phyloP scores from a whole-genome alignment of 2,329 filamentous ascomycete genomes.

The Mollisia scopiformis region DNA sequence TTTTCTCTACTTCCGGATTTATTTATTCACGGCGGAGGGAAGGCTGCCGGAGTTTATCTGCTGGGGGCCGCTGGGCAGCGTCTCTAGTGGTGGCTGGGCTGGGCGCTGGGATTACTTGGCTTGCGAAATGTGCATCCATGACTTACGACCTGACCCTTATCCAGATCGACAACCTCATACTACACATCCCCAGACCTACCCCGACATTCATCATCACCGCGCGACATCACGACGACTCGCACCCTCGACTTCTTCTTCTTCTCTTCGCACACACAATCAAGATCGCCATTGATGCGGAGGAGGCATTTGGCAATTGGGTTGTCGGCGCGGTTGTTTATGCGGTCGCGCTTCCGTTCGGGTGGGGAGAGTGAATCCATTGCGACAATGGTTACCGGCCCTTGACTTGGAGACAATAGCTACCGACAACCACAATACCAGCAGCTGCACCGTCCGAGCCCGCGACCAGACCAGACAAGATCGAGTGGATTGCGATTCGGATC shows the following conservation, averaged over 20 bases:
- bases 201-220: not conserved
- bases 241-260: no score
- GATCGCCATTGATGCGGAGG: not conserved
- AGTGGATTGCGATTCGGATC: not conserved
- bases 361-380: slow-evolving; percentile 2
- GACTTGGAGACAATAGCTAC: slow-evolving; percentile 1
- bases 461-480: not conserved
- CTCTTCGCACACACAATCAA: not conserved
- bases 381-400: slow-evolving; percentile 5
- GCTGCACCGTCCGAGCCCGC: not conserved
- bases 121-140: no score
- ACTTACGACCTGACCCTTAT: not conserved
- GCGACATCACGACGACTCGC: not conserved
- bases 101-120: no score
- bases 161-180: not conserved
- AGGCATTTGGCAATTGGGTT: not conserved
- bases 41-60: no score
- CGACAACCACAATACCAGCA: not conserved
- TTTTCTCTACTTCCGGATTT: no score
- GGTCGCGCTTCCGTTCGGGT: not conserved
- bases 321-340: not conserved
- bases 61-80: no score
- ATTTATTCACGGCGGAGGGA: not conserved
- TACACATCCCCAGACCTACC: not conserved
- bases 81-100: no score